Conservation (phyloP, 768 basidiomycete species). For the Pisolithus marmoratus region DNA sequence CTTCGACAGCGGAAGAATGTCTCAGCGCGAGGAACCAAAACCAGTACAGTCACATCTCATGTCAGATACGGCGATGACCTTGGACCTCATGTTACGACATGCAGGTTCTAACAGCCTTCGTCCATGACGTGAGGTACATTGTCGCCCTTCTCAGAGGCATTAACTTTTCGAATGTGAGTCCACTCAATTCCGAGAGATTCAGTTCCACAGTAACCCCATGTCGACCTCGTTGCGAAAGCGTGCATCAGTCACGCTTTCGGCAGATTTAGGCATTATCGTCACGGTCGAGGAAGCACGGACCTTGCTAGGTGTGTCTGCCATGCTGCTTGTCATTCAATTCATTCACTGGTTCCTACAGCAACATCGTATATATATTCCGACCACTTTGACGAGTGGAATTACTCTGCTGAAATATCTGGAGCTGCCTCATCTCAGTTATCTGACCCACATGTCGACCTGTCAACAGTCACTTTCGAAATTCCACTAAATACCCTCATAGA, state of each 20-base stretch:
- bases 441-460: conserved; percentile 10
- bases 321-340: conserved; percentile 3
- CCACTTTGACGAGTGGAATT: conserved; percentile 78
- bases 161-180: conserved; percentile 69
- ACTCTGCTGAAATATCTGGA: conserved; percentile 39
- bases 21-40: conserved; percentile 15
- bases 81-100: background rate
- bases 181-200: background rate
- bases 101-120: conserved; percentile 62
- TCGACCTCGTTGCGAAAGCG: conserved; percentile 38
- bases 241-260: conserved; percentile 68
- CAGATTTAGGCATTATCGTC: conserved; percentile 60
- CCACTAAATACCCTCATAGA: conserved; percentile 81
- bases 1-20: conserved; percentile 11
- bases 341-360: conserved; percentile 38
- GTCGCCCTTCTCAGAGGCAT: conserved; percentile 75
- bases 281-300: conserved; percentile 83
- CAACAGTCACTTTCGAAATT: conserved; percentile 62
- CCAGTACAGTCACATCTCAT: conserved; percentile 14
- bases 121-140: conserved; percentile 80
- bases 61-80: background rate
- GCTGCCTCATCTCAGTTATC: conserved; percentile 17
- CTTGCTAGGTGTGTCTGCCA: conserved; percentile 54
- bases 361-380: conserved; percentile 76
- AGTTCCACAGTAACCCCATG: conserved; percentile 1